Percentiles rank a stretch among this genome's conserved stretches.
phyloP scores from a whole-genome alignment of 257 asterid species.

The Przewalskia tangutica region DNA sequence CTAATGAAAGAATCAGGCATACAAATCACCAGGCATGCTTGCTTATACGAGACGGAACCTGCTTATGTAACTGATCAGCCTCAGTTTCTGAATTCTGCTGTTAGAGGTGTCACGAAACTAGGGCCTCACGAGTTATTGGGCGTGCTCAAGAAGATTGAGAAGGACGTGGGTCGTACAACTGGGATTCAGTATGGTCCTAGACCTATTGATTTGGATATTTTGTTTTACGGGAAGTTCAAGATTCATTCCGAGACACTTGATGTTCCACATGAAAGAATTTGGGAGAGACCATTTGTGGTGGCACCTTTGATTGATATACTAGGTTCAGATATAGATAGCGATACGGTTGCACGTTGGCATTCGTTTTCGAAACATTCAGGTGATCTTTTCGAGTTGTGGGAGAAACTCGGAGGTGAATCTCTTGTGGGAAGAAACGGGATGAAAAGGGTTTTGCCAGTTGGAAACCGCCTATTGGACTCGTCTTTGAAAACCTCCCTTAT shows the following conservation, averaged over 20 bases:
- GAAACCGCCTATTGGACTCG: constrained; percentile 52
- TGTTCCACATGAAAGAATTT: constrained; percentile 77
- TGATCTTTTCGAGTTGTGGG: constrained; percentile 72
- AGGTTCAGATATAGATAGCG: constrained; percentile 51
- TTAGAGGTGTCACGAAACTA: constrained; percentile 68
- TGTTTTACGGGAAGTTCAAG: constrained; percentile 65
- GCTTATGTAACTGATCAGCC: constrained; percentile 94
- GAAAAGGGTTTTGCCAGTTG: constrained; percentile 74
- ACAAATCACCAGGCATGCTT: constrained; percentile 54
- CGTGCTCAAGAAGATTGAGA: constrained; percentile 67
- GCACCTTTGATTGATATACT: constrained; percentile 77
- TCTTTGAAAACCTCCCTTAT: constrained; percentile 57
- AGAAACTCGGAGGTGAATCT: constrained; percentile 68
- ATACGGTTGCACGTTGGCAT: constrained; percentile 53
- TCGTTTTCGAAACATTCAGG: constrained; percentile 31
- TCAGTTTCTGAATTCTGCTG: constrained; percentile 76
- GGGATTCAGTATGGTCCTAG: constrained; percentile 92
- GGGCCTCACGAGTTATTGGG: constrained; percentile 54
- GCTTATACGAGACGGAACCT: constrained; percentile 83
- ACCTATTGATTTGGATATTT: constrained; percentile 83
- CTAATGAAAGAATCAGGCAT: constrained; percentile 77
- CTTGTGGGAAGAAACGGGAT: constrained; percentile 67
- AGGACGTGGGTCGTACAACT: constrained; percentile 76
- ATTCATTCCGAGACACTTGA: constrained; percentile 53
- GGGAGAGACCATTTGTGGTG: constrained; percentile 96